Base-by-base conservation (phyloP, 371 early-diverging fungal species). In the Mucor mucedo region DNA sequence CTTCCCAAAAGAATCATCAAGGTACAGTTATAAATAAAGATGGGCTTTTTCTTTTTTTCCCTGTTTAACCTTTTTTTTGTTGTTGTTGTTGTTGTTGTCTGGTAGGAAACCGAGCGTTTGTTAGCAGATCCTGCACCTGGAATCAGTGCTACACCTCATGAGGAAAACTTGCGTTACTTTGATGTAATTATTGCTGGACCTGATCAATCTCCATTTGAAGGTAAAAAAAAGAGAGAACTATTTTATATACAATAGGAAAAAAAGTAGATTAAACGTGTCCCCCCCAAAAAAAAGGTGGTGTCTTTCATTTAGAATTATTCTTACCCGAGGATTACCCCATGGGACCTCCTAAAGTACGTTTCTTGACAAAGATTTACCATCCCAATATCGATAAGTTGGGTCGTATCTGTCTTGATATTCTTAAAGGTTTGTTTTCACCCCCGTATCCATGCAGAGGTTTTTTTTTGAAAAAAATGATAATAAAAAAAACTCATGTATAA, bases 301-400 rank as follows among this genome's bases (percentile, higher is more conserved):
- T 87, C 16, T 99, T 99, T 83, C 95, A 90, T 66, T 86, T 99
- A 59, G 98, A 98, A 69, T 84, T 99, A 48, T 95, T 94, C 71
- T 83, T 99, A 68, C 97, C 98, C 50, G 98, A 98, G 62, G 97
- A 96, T 42, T 99, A 99, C 72, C 99, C 99, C 33, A 96, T 97
- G 95, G 91, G 92, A 2, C 98, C 99, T 40, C 99, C 99, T 55
- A 96, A 96, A 76, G 96, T 99, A 49, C 94, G 96, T 39, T 99
- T 99, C 78, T 76, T 99, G 77, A 98, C 99, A 55, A 93, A 94
- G 76, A 98, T 99, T 75, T 99, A 98, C 84, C 99, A 99, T 83
- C 99, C 99, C 39, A 99, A 99, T 79, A 97, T 99, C 74, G 99
- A 99, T 82, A 95, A 95, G 77, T 89, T 95, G 44, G 99, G 99